These are phyloP conservation scores for Garcia nutans DNA, from an alignment of 345 rosid species.

Conservation along the genomic window DNA sequence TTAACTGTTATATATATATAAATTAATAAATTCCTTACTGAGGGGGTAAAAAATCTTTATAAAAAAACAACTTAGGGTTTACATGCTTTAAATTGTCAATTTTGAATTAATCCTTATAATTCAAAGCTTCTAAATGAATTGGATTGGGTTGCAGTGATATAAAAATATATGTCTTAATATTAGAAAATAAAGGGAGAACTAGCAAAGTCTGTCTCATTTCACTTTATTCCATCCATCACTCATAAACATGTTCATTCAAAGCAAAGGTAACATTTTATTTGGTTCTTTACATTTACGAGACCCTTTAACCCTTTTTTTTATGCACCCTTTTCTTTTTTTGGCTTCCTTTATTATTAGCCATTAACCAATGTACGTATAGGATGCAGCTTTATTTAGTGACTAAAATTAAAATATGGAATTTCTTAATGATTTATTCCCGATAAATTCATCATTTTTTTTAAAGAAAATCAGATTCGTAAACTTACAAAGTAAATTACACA, in stretches of 20 bases:
- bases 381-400: too few relatives aligned
- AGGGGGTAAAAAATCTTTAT: neutral
- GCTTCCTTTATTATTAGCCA: neutral
- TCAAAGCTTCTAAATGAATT: neutral
- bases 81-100: slow-evolving; percentile 27
- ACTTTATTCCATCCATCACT: slow-evolving; percentile 42
- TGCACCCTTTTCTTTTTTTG: slow-evolving; percentile 14
- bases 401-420: too few relatives aligned
- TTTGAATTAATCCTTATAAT: slow-evolving; percentile 17
- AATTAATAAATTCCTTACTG: neutral
- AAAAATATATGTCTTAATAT: slow-evolving; percentile 10
- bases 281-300: slow-evolving; percentile 28
- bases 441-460: too few relatives aligned
- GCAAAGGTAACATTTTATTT: slow-evolving; percentile 25
- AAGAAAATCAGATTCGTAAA: too few relatives aligned
- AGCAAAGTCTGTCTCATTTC: slow-evolving; percentile 28
- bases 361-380: neutral
- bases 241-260: slow-evolving; percentile 37
- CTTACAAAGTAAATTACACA: too few relatives aligned
- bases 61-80: too few relatives aligned
- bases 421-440: too few relatives aligned
- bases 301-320: slow-evolving; percentile 27
- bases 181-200: slow-evolving; percentile 14
- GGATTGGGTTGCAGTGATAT: slow-evolving; percentile 3
- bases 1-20: too few relatives aligned